Percentiles rank a stretch among this genome's conserved stretches.
phyloP scores from a whole-genome alignment of 169 alveolate genomes.

The Blepharisma undulans region DNA sequence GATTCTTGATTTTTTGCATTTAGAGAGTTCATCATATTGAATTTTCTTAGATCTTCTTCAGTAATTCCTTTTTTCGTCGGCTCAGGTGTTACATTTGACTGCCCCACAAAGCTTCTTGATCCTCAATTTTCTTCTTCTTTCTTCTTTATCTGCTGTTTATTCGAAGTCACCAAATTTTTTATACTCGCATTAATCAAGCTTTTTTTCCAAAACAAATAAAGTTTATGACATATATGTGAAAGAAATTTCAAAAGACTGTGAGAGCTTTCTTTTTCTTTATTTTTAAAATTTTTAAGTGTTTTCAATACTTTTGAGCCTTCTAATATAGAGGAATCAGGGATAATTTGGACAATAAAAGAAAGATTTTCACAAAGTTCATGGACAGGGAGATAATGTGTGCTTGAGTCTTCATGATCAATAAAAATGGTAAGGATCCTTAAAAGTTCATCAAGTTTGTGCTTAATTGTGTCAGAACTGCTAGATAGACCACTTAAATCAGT shows the following conservation, averaged over 20 bases:
- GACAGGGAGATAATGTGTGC: not conserved
- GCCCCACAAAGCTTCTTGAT: not conserved
- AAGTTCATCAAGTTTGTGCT: not conserved
- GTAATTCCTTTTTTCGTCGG: not conserved
- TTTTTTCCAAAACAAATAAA: constrained; percentile 20
- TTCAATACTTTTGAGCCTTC: not conserved
- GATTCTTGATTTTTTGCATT: not conserved
- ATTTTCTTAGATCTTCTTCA: not conserved
- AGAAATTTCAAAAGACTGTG: not conserved
- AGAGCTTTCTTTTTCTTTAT: not conserved
- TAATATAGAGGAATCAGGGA: not conserved
- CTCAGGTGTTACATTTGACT: not conserved
- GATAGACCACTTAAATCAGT: not conserved
- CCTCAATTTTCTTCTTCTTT: not conserved
- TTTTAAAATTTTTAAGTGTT: not conserved
- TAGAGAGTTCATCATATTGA: not conserved
- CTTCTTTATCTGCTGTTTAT: not conserved
- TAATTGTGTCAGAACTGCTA: not conserved
- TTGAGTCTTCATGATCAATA: not conserved
- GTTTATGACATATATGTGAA: not conserved
- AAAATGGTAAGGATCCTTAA: not conserved
- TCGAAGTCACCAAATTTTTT: not conserved
- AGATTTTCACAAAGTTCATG: not conserved
- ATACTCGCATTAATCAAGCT: not conserved
- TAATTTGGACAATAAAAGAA: not conserved